Percentiles rank a stretch among this genome's conserved stretches.
Evolutionary conservation across 139 green algal species (phyloP).

Genomic region (Closterium sp.): DNA sequence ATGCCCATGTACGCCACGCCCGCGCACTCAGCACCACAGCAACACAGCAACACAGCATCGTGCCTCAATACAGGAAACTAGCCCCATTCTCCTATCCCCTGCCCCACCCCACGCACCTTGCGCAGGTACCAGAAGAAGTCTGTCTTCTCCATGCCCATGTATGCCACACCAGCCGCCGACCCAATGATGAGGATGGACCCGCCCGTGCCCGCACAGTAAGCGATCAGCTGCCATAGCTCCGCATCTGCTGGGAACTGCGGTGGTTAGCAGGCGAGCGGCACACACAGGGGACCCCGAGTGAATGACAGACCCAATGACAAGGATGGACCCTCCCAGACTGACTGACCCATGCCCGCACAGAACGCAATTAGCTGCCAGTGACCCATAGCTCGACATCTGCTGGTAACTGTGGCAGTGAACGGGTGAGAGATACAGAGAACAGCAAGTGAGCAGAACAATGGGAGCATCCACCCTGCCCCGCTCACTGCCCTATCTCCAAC

Average conservation of each 20-base stretch:
- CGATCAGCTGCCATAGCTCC: constrained; percentile 69
- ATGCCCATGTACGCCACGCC: constrained; percentile 77
- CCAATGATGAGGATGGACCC: constrained; percentile 76
- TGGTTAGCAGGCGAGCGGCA: too few relatives aligned
- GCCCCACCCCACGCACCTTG: neutral
- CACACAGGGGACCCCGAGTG: too few relatives aligned
- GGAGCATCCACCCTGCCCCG: too few relatives aligned
- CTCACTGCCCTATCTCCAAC: too few relatives aligned
- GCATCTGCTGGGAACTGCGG: constrained; percentile 48
- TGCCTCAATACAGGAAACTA: neutral
- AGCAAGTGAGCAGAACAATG: too few relatives aligned
- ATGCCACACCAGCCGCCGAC: constrained; percentile 68
- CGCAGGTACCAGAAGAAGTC: constrained; percentile 72
- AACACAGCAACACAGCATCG: neutral
- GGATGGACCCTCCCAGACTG: constrained; percentile 70
- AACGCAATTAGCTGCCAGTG: constrained; percentile 74
- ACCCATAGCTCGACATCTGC: constrained; percentile 59
- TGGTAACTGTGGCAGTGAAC: constrained; percentile 12
- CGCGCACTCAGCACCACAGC: constrained; percentile 33
- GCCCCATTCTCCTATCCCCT: neutral
- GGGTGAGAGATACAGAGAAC: too few relatives aligned
- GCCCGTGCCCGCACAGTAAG: constrained; percentile 71
- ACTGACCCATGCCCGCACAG: constrained; percentile 70
- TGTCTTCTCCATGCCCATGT: constrained; percentile 71
- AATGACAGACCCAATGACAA: constrained; percentile 64